These are phyloP conservation scores for Solanum okadae DNA, from an alignment of 257 asterid species.

Conservation along the genomic window DNA sequence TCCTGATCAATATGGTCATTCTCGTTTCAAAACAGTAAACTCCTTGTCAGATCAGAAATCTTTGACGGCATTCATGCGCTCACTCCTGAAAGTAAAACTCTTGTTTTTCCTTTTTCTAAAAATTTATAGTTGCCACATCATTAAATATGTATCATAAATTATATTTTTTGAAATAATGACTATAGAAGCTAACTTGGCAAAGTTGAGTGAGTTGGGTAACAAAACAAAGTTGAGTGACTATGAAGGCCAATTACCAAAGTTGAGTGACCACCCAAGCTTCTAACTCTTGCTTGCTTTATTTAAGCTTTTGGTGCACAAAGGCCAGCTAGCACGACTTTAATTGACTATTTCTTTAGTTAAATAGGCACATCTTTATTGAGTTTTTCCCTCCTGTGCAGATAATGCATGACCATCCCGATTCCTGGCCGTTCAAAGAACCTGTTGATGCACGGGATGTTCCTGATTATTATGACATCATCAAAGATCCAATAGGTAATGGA, in stretches of 20 bases:
- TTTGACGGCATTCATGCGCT: conserved; percentile 84
- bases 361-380: background rate
- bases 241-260: background rate
- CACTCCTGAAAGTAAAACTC: conserved; percentile 62
- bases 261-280: background rate
- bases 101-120: background rate
- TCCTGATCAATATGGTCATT: conserved; percentile 89
- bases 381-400: conserved; percentile 39
- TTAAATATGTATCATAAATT: background rate
- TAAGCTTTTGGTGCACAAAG: background rate
- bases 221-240: background rate
- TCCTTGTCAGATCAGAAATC: conserved; percentile 71
- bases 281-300: background rate
- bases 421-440: conserved; percentile 98
- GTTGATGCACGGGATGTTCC: conserved; percentile 98
- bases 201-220: background rate
- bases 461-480: conserved; percentile 86
- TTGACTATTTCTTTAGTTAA: background rate
- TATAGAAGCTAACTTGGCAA: background rate
- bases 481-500: conserved; percentile 84
- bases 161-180: background rate
- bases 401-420: conserved; percentile 94
- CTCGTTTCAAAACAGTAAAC: conserved; percentile 59
- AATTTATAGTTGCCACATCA: background rate
- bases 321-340: background rate